Evolutionary conservation across 805 yeast genomes (phyloP).

Genomic region (Saccharomycopsis lassenensis): DNA sequence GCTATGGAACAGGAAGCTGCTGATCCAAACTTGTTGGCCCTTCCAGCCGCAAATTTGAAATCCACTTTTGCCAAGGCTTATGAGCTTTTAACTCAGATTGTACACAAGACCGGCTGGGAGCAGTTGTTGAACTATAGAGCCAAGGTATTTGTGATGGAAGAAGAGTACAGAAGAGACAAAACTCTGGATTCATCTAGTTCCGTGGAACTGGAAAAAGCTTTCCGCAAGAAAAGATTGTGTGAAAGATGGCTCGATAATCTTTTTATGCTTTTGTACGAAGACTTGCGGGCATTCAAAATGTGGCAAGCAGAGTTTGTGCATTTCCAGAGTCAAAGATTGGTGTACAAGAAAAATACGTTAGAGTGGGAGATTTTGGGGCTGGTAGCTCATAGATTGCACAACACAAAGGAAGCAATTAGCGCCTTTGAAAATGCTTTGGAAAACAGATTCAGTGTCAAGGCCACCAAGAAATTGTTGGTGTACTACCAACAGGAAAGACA

Average conservation of each 20-base stretch:
- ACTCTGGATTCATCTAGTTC: constrained; percentile 8
- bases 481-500: constrained; percentile 45
- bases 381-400: constrained; percentile 77
- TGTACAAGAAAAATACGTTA: constrained; percentile 61
- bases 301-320: constrained; percentile 91
- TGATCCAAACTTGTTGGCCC: constrained; percentile 47
- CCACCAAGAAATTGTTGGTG: constrained; percentile 62
- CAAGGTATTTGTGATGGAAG: constrained; percentile 58
- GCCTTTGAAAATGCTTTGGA: constrained; percentile 69
- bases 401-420: constrained; percentile 73
- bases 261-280: constrained; percentile 61
- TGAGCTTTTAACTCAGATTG: constrained; percentile 51
- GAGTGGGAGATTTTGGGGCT: constrained; percentile 93
- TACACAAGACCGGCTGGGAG: constrained; percentile 68
- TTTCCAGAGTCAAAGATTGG: constrained; percentile 77
- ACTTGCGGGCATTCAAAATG: constrained; percentile 71
- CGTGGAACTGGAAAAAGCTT: too few species aligned
- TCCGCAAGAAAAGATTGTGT: constrained; percentile 55
- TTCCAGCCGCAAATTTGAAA: constrained; percentile 62
- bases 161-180: constrained; percentile 38
- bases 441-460: constrained; percentile 69
- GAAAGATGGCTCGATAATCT: constrained; percentile 67
- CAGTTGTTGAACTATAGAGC: constrained; percentile 46
- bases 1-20: constrained; percentile 53
- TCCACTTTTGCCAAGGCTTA: constrained; percentile 49